Base-by-base conservation (phyloP, 352 stramenopile species). In the Thraustochytrium sp. region DNA sequence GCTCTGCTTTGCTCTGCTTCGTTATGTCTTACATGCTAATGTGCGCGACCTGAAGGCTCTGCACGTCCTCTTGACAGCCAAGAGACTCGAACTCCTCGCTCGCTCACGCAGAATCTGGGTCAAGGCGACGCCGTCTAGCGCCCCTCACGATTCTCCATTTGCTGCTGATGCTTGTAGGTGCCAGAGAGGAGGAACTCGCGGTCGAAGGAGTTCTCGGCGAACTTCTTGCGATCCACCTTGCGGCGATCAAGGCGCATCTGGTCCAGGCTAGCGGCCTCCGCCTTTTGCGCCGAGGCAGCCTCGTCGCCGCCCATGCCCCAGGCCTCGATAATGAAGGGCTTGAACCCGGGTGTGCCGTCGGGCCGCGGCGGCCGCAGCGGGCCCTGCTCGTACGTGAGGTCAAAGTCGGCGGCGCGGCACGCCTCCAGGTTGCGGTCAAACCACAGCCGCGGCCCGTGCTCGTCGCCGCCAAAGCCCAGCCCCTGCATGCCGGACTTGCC, bases 121-220 rank as follows among this genome's bases (percentile, higher is more conserved):
- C 34, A 11, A 63, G 8, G 31, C 23, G 31, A 16, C 8, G 23
- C 13, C 9, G 23, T 23, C 26, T 26, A 75, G n/a, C 62, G 62
- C 23, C 62, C 62, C 23, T 36, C 62, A n/a, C 68, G 68, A 13
- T 64, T 42, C 68, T 80, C 46, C 13, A 63, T 72, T n/a, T 80
- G 68, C 68, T 80, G 31, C 38, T 80, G 68, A 26, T 80, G 68
- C 18, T 21, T 26, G 49, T 44, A 84, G 29, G 75, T 84, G 31
- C 84, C 84, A 38, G 64, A 64, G 21, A 84, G 59, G 13, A 84
- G 59, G 21, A 84, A 82, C 75, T 84, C 54, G 40, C 61, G 55
- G 61, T 84, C 75, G 38, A 84, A 84, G n/a, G 75, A 48, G 46
- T 61, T 84, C 34, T 84, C 75, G 3, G 61, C 75, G 84, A 84